phyloP scores from a whole-genome alignment of 495 filamentous ascomycete species.

The Bathelium albidoporum region DNA sequence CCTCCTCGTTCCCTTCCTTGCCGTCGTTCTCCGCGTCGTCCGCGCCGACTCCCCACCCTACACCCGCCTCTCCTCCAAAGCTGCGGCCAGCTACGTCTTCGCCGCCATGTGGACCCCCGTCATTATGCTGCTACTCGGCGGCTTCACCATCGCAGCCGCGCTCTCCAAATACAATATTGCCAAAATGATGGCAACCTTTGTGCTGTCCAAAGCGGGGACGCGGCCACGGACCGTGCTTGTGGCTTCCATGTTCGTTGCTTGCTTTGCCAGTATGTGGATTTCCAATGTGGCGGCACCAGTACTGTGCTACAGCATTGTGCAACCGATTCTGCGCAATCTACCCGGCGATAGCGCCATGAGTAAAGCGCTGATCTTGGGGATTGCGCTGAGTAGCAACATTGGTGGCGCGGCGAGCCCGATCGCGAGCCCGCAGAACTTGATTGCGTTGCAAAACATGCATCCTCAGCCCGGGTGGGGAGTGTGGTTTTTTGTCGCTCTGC shows the following conservation, averaged over 20 bases:
- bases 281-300: constrained; percentile 97
- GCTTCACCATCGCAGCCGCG: constrained; percentile 91
- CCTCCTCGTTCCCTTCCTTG: constrained; percentile 84
- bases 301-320: constrained; percentile 95
- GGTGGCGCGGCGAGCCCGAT: constrained; percentile 95
- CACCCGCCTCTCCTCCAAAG: constrained; percentile 57
- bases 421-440: constrained; percentile 93
- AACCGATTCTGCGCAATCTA: constrained; percentile 90
- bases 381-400: constrained; percentile 89
- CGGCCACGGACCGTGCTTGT: constrained; percentile 76
- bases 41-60: constrained; percentile 62
- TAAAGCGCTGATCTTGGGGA: constrained; percentile 91
- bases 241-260: constrained; percentile 97
- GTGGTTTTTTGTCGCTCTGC: constrained; percentile 95
- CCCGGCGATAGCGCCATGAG: constrained; percentile 82
- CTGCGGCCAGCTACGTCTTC: constrained; percentile 73
- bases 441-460: constrained; percentile 88
- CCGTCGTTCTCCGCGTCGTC: constrained; percentile 76
- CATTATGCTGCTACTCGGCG: constrained; percentile 95
- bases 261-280: constrained; percentile 97
- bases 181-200: constrained; percentile 90
- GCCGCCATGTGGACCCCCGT: constrained; percentile 98
- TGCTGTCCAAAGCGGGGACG: constrained; percentile 94
- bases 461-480: constrained; percentile 81
- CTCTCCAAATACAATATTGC: constrained; percentile 96